A percentile compares a stretch with the other conserved stretches of the same genome.
Evolutionary conservation across 495 filamentous ascomycete genomes (phyloP).

Genomic region (Schizothecium vesticola): DNA sequence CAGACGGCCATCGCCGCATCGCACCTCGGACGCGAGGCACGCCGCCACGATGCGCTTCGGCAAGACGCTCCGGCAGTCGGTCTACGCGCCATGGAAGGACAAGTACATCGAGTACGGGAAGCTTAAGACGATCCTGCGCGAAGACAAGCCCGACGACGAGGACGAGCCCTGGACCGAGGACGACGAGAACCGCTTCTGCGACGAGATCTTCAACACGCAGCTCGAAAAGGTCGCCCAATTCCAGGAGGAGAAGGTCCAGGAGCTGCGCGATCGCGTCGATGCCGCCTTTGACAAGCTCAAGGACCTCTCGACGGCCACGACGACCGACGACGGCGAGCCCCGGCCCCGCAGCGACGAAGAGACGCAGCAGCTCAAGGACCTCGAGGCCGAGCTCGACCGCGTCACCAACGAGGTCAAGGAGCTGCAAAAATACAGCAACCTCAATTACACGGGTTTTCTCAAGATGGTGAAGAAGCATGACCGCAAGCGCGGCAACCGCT

Average conservation of each 20-base stretch:
- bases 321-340: slow-evolving; percentile 30
- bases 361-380: slow-evolving; percentile 56
- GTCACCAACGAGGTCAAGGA: slow-evolving; percentile 90
- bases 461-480: slow-evolving; percentile 99
- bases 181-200: slow-evolving; percentile 91
- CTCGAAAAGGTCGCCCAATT: slow-evolving; percentile 93
- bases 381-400: slow-evolving; percentile 70
- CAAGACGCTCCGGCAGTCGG: slow-evolving; percentile 69
- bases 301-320: slow-evolving; percentile 43
- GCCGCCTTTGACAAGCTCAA: slow-evolving; percentile 57
- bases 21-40: background rate
- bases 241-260: slow-evolving; percentile 67
- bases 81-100: slow-evolving; percentile 84
- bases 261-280: slow-evolving; percentile 63
- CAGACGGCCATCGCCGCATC: background rate
- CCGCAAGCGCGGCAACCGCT: slow-evolving; percentile 70
- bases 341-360: slow-evolving; percentile 40
- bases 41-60: slow-evolving; percentile 79
- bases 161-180: slow-evolving; percentile 78
- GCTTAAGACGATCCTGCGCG: slow-evolving; percentile 81
- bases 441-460: slow-evolving; percentile 96
- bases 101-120: slow-evolving; percentile 94
- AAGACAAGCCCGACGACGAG: slow-evolving; percentile 57
- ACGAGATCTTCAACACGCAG: slow-evolving; percentile 89
- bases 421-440: slow-evolving; percentile 87